Evolutionary conservation across 306 rosid genomes (phyloP), one percentile per base, ranked within the genome.

Genomic region (Lablab purpureus): DNA sequence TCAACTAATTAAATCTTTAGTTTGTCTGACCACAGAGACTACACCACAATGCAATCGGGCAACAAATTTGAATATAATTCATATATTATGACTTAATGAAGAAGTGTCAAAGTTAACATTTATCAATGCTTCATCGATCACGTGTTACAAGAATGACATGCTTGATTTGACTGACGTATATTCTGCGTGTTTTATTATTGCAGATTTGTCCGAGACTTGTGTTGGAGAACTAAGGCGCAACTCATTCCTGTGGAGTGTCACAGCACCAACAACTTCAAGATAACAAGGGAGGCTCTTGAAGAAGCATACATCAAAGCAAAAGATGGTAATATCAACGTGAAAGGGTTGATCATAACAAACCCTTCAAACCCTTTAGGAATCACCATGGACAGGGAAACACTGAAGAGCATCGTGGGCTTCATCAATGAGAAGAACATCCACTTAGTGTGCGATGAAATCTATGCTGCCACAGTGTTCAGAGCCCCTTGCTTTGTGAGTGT

Each of bases 351-450:
- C 87, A 64, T 95, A 52, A 89, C 99, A 46, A 95, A 91, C 80
- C 99, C 99, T 4, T 95, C 99, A 14, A 93, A 95, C 74, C 99
- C 99, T 11, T 30, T 95, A 9, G 99, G 99, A 23, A 87, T 89
- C 6, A 87, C 90, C 4, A 2, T 88, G 2, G 96, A 91, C 45
- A 83, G 74, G 41, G 90, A 80, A 37, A 86, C 96, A n/a, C 66
- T 95, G 3, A 83, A 63, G 75, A 87, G 77, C 87, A 77, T 95
- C 0, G 98, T 93, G 18, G 67, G 25, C 12, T 95, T 95, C 78
- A 74, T 90, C 30, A 84, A 89, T 30, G 93, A 90, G 21, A 91
- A 90, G 60, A 87, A 89, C 67, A 87, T 95, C 40, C 98, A 95
- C 71, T 82, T 95, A 21, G 93, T 95, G 0, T 90, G 98, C 19